Evolutionary conservation across 768 basidiomycete species (phyloP).

Genomic region (Porpolomopsis calyptriformis): DNA sequence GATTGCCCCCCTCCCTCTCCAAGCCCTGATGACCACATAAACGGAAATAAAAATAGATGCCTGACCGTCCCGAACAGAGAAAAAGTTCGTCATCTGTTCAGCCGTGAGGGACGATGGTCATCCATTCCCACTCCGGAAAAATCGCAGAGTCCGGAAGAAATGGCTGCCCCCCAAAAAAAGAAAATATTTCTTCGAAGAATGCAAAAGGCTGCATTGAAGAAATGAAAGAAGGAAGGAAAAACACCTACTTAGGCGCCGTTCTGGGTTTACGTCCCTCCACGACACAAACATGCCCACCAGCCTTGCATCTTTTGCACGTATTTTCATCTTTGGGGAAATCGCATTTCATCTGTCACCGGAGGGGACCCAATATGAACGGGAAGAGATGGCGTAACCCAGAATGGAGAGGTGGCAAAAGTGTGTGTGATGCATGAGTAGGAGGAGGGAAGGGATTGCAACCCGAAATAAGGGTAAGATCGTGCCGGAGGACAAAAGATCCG

Average conservation of each 20-base stretch:
- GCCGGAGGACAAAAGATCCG: no score
- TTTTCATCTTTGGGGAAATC: slow-evolving; percentile 63
- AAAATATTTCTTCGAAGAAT: no score
- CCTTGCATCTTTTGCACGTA: slow-evolving; percentile 70
- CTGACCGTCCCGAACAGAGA: background rate
- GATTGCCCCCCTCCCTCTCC: background rate
- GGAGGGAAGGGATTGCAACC: no score
- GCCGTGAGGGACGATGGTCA: no score
- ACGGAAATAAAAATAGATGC: background rate
- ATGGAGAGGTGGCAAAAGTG: no score
- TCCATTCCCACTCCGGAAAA: no score
- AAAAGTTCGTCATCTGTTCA: no score
- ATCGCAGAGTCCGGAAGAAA: no score
- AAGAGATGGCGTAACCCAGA: background rate
- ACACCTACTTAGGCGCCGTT: slow-evolving; percentile 71
- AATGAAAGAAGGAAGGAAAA: slow-evolving; percentile 13
- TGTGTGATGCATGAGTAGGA: no score
- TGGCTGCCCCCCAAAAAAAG: no score
- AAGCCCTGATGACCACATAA: background rate
- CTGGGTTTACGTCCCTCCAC: slow-evolving; percentile 76
- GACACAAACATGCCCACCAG: slow-evolving; percentile 65
- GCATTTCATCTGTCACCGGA: slow-evolving; percentile 64
- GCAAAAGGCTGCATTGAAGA: slow-evolving; percentile 5
- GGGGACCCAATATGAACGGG: background rate
- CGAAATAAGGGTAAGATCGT: no score